Evolutionary conservation across 2,329 filamentous ascomycete genomes (phyloP).

Genomic region (Diatrype stigma): DNA sequence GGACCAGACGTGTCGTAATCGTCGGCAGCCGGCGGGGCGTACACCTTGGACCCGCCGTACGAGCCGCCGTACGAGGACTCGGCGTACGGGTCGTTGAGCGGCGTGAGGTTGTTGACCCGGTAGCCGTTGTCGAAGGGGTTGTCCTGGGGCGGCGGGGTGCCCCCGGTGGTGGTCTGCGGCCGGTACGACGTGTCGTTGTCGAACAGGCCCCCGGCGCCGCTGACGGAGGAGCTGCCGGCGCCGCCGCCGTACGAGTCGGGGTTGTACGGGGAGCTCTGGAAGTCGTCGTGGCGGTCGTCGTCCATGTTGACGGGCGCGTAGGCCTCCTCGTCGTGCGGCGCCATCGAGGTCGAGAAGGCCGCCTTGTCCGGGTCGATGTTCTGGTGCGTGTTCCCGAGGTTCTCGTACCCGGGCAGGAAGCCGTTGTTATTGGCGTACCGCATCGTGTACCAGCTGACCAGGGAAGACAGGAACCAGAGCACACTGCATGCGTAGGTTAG

Average conservation of each 20-base stretch:
- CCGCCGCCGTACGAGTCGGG: slow-evolving; percentile 28
- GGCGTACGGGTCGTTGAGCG: slow-evolving; percentile 22
- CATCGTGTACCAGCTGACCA: slow-evolving; percentile 57
- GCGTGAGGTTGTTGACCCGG: slow-evolving; percentile 30
- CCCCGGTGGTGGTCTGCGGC: slow-evolving; percentile 26
- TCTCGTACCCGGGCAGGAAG: slow-evolving; percentile 58
- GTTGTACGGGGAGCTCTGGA: slow-evolving; percentile 27
- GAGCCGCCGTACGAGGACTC: slow-evolving; percentile 21
- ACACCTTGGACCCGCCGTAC: slow-evolving; percentile 27
- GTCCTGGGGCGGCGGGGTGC: slow-evolving; percentile 23
- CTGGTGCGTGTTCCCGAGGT: slow-evolving; percentile 32
- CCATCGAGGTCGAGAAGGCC: slow-evolving; percentile 55
- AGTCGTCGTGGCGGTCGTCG: slow-evolving; percentile 47
- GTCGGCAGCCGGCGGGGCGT: slow-evolving; percentile 36
- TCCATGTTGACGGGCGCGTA: slow-evolving; percentile 59
- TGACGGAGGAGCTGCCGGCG: slow-evolving; percentile 11
- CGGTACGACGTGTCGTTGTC: slow-evolving; percentile 48
- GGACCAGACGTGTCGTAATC: slow-evolving; percentile 44
- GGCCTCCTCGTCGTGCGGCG: slow-evolving; percentile 61
- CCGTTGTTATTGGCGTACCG: slow-evolving; percentile 60
- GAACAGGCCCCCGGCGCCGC: slow-evolving; percentile 33
- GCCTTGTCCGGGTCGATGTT: slow-evolving; percentile 67
- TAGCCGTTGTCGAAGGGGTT: slow-evolving; percentile 43
- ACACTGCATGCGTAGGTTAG: slow-evolving; percentile 36
- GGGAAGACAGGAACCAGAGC: slow-evolving; percentile 49